phyloP scores from a whole-genome alignment of 495 filamentous ascomycete genomes.

The Penicillium lividum region DNA sequence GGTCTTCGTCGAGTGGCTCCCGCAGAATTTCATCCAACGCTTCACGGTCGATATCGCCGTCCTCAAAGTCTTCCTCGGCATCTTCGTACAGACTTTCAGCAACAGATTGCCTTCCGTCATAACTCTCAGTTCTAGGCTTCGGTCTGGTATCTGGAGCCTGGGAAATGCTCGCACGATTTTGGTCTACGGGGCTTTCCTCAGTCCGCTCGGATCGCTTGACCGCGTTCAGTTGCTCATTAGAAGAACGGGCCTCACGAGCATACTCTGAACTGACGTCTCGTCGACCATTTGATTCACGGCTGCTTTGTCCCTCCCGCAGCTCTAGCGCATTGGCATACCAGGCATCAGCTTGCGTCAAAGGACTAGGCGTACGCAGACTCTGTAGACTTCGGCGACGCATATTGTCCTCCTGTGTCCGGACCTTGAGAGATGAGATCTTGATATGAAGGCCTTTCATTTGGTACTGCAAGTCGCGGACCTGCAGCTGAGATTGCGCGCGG shows the following conservation, averaged over 20 bases:
- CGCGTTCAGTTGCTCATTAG: conserved; percentile 9
- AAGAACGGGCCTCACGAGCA: conserved; percentile 13
- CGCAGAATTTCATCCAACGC: conserved; percentile 44
- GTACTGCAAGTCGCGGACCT: conserved; percentile 81
- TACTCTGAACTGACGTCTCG: conserved; percentile 25
- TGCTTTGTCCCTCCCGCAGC: conserved; percentile 31
- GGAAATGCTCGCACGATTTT: neutral
- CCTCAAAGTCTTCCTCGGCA: conserved; percentile 49
- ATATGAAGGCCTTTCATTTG: conserved; percentile 95
- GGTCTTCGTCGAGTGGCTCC: conserved; percentile 44
- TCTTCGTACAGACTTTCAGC: conserved; percentile 61
- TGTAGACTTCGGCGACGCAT: conserved; percentile 81
- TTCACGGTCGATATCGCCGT: conserved; percentile 56
- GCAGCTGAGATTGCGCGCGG: conserved; percentile 55
- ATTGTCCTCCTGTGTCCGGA: conserved; percentile 80
- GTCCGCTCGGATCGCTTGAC: conserved; percentile 3
- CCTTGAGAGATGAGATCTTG: conserved; percentile 80
- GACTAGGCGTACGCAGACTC: conserved; percentile 80
- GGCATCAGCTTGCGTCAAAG: conserved; percentile 75
- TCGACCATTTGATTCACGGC: conserved; percentile 24
- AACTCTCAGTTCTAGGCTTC: conserved; percentile 11
- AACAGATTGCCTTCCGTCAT: conserved; percentile 41
- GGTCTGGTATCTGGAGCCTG: conserved; percentile 14
- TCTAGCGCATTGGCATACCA: conserved; percentile 65
- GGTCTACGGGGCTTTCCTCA: conserved; percentile 14